phyloP scores from a whole-genome alignment of 176 grass and related monocot species.

The Bromus sterilis region DNA sequence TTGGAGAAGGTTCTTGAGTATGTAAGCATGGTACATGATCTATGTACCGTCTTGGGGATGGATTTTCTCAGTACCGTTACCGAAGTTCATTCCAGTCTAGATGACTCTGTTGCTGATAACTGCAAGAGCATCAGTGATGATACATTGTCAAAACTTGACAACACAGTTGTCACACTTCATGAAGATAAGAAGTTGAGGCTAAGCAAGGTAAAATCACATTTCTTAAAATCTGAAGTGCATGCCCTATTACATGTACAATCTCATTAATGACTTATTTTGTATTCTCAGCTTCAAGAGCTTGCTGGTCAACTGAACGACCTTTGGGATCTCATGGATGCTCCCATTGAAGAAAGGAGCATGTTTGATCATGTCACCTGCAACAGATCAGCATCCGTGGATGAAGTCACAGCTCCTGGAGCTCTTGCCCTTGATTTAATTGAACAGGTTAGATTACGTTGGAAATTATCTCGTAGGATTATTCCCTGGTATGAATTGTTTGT shows the following conservation, averaged over 20 bases:
- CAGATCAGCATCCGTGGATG: slow-evolving; percentile 65
- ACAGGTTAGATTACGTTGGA: slow-evolving; percentile 47
- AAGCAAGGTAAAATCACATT: slow-evolving; percentile 57
- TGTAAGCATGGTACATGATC: slow-evolving; percentile 81
- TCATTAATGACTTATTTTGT: slow-evolving; percentile 2
- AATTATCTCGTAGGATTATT: not conserved
- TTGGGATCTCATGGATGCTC: slow-evolving; percentile 99
- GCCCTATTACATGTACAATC: not conserved
- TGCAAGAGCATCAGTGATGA: slow-evolving; percentile 87
- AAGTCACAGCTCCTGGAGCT: slow-evolving; percentile 79
- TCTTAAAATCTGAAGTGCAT: not conserved
- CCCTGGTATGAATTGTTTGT: not conserved
- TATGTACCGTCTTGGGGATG: slow-evolving; percentile 92
- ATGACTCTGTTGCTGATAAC: slow-evolving; percentile 62
- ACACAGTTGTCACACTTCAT: slow-evolving; percentile 70
- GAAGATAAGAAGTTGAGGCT: slow-evolving; percentile 85
- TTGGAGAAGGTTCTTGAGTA: slow-evolving; percentile 90
- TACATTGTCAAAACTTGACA: slow-evolving; percentile 86
- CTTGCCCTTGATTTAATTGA: slow-evolving; percentile 95
- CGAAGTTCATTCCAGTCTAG: slow-evolving; percentile 88
- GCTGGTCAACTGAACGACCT: slow-evolving; percentile 89
- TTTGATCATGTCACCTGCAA: slow-evolving; percentile 96
- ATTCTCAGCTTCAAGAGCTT: slow-evolving; percentile 90
- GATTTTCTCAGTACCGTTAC: slow-evolving; percentile 83
- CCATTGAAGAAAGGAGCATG: slow-evolving; percentile 65